Evolutionary conservation across 371 early-diverging fungal species (phyloP), one percentile per base, ranked within the genome.

Genomic region (Sporodiniella umbellata): DNA sequence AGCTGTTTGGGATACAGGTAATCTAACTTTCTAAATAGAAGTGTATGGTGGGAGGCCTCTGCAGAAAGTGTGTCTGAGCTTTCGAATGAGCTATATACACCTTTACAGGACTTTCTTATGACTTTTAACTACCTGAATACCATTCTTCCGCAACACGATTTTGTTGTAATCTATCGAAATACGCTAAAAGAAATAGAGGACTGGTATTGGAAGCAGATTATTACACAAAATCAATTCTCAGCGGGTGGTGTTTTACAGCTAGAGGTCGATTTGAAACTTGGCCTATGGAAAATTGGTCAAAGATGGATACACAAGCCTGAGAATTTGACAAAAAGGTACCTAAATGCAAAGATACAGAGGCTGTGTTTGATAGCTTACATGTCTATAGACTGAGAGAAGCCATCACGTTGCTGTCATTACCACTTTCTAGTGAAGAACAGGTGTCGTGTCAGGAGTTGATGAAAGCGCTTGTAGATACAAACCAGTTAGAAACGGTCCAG

Each of bases 21-120:
- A 28, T 33, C 5, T 26, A 28, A 15, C 2, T n/a, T 2, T 26
- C 24, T n/a, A n/a, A 35, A 30, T 49, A 60, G 64, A 38, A 59
- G 64, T 45, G 61, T 61, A 62, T 72, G 72, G 72, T 61, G 65
- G 28, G 18, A 58, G 23, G 30, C 30, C 10, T 37, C 60, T 4
- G 35, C 42, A 14, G 56, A 63, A 0, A 49, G 30, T 26, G 15
- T 45, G 21, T 8, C 17, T 25, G 81, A 80, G 38, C 60, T 87
- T 8, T 84, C 89, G 0, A 60, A 81, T 28, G 87, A 87, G 44
- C 62, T 89, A 2, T 81, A 79, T 57, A 60, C 60, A 15, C 77
- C 86, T 10, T 54, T 89, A 4, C 70, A 80, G 12, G 51, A 74
- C 17, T 62, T 86, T 22, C 53, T 73, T 4, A 61, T 65, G 15